Evolutionary conservation across 108 stramenopile species (phyloP), one percentile per base, ranked within the genome.

Genomic region (Stephanodiscus minutulus): DNA sequence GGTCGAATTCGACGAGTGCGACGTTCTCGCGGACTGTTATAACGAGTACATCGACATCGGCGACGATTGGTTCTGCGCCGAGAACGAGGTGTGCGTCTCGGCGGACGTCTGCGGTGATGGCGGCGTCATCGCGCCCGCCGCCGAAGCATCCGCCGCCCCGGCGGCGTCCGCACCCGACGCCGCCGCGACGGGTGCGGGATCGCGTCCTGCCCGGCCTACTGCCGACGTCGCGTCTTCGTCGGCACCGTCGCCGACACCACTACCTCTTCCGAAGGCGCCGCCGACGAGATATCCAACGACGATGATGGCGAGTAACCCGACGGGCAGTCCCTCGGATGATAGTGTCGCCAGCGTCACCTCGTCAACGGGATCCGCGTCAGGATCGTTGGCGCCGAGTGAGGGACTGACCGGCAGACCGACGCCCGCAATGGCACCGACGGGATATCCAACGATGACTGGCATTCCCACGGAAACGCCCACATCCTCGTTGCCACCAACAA

Each of bases 1-100:
- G 4, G 54, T 73, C 24, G 10, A 43, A 10, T 54, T 21, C 7
- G 64, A 65, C 10, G 53, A 50, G 17, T 73, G 72, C 27, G 64
- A 56, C 27, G 28, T 35, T 15, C 65, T 64, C 53, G 54, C 48
- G 25, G 64, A 65, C 25, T 73, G 72, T 20, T 73, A 73, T 54
- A 73, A 73, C 25, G 22, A 59, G 33, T 60, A 63, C 12, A 65
- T 73, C 52, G 37, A 60, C 2, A 58, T 46, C 20, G 72, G 64
- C n/a, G 72, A 73, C 56, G 72, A 64, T 59, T 73, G 72, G 72
- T 73, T 57, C 44, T 73, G 72, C 43, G 56, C 37, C 29, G 64
- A 73, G 22, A 56, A 53, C 59, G 61, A 53, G 22, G 21, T 64
- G 22, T 73, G 72, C 53, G 29, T 65, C 8, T 64, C 46, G 53